Conservation (phyloP, 306 rosid genomes). For the Cucurbita maxima region DNA sequence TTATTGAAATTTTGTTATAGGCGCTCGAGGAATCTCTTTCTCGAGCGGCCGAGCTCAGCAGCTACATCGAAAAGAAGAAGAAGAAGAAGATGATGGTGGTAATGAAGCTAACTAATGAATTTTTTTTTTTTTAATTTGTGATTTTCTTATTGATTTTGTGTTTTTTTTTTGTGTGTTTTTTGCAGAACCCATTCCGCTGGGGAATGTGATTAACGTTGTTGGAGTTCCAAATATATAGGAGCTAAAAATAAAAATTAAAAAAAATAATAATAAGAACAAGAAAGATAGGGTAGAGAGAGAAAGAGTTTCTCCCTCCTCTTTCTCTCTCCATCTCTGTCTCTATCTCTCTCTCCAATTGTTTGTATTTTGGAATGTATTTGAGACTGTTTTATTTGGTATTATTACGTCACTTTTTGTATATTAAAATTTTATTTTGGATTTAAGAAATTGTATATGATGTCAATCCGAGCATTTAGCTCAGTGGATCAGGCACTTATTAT, state of each 20-base stretch:
- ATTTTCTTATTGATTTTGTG: neutral
- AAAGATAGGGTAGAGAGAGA: neutral
- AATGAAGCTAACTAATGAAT: neutral
- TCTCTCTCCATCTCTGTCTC: neutral
- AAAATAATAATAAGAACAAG: neutral
- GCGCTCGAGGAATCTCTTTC: conserved; percentile 49
- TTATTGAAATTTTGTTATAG: conserved; percentile 12
- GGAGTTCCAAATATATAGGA: neutral
- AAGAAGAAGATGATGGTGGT: conserved; percentile 63
- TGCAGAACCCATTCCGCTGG: conserved; percentile 57
- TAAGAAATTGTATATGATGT: neutral
- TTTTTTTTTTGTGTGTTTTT: neutral
- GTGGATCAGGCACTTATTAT: neutral
- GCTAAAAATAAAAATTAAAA: neutral
- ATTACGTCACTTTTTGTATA: neutral
- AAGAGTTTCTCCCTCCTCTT: neutral
- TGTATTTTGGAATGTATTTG: neutral
- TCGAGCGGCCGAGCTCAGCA: conserved; percentile 41
- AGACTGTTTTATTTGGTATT: neutral
- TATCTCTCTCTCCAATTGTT: neutral
- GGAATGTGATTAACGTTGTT: conserved; percentile 9
- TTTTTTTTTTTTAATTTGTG: neutral
- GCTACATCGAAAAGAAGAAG: conserved; percentile 48
- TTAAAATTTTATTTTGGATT: neutral
- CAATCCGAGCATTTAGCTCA: neutral